phyloP scores from a whole-genome alignment of 2,329 filamentous ascomycete genomes.

The Aspergillus pseudoterreus region DNA sequence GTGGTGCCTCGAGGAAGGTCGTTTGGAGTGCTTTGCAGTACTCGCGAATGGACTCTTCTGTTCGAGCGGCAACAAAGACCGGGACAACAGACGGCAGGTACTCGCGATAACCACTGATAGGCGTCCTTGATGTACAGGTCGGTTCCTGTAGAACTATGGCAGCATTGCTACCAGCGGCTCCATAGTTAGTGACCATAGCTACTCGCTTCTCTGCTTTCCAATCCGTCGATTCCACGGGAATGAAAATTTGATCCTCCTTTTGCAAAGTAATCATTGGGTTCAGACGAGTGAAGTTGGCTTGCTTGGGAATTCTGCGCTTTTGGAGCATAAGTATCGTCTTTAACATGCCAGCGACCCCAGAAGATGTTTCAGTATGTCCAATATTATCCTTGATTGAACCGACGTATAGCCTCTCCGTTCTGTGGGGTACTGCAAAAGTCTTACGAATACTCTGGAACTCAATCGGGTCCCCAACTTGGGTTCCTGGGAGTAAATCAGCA shows the following conservation, averaged over 20 bases:
- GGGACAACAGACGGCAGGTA: not conserved
- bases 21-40: too few species aligned
- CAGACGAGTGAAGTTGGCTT: conserved; percentile 22
- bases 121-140: too few species aligned
- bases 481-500: conserved; percentile 2
- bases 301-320: conserved; percentile 18
- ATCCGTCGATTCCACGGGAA: conserved; percentile 10
- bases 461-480: conserved; percentile 25
- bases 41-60: too few species aligned
- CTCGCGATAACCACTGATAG: not conserved
- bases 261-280: conserved; percentile 7
- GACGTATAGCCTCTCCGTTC: conserved; percentile 11
- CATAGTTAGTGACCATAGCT: conserved; percentile 22
- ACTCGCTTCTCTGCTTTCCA: conserved; percentile 17
- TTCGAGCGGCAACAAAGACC: too few species aligned
- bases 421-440: conserved; percentile 7
- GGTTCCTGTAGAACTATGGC: not conserved
- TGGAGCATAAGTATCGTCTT: conserved; percentile 29
- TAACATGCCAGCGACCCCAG: conserved; percentile 27
- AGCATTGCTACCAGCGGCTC: conserved; percentile 13
- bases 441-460: conserved; percentile 20
- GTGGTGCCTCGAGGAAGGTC: too few species aligned
- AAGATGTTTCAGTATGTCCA: conserved; percentile 32
- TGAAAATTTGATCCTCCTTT: conserved; percentile 14
- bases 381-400: conserved; percentile 31